Evolutionary conservation across 2,329 filamentous ascomycete species (phyloP).

Genomic region (Blastomyces silverae): DNA sequence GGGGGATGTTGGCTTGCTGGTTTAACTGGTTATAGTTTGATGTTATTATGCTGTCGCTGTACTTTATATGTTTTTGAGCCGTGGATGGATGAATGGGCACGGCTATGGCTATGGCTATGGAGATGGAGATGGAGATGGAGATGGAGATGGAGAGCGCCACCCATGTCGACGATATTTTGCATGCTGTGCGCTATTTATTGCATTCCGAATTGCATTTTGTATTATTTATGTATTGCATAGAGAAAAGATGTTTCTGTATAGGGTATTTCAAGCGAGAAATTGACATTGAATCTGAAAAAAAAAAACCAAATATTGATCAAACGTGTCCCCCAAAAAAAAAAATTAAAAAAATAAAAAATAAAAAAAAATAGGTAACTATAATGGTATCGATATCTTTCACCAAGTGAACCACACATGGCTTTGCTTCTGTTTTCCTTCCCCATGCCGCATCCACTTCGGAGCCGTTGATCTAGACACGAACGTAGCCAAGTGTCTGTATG

Average conservation of each 20-base stretch:
- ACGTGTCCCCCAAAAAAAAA: not conserved
- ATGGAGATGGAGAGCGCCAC: not conserved
- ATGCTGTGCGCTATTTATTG: not conserved
- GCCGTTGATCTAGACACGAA: not conserved
- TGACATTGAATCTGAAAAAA: not conserved
- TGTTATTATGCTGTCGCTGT: not conserved
- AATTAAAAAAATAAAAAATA: too few relatives aligned
- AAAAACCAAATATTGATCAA: not conserved
- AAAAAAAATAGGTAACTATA: too few relatives aligned
- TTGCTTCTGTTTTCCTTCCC: not conserved
- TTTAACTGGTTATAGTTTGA: not conserved
- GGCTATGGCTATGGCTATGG: not conserved
- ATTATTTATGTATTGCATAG: conserved; percentile 2
- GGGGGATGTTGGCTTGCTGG: not conserved
- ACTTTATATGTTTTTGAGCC: not conserved
- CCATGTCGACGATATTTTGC: not conserved
- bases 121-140: not conserved
- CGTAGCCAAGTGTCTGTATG: not conserved
- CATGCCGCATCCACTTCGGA: not conserved
- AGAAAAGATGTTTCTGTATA: not conserved
- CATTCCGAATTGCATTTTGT: not conserved
- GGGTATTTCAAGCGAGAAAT: conserved; percentile 6
- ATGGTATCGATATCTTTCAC: not conserved
- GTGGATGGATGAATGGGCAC: not conserved
- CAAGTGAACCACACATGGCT: not conserved